Percentiles rank a stretch among this genome's conserved stretches.
Evolutionary conservation across 495 filamentous ascomycete species (phyloP).

Genomic region (Bombardia bombarda): DNA sequence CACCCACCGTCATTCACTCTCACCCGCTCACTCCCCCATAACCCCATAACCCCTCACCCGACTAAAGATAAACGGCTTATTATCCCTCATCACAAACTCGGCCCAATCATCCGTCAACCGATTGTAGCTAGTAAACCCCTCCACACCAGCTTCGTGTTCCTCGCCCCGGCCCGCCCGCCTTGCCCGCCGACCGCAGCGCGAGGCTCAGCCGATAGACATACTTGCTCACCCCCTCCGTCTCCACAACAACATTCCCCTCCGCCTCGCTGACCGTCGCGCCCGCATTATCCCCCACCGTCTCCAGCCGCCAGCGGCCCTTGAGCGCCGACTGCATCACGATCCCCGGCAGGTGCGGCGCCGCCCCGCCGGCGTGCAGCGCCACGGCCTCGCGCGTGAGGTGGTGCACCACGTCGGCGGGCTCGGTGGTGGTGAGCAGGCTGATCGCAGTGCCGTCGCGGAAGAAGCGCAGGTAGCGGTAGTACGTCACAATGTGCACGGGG

Average conservation of each 20-base stretch:
- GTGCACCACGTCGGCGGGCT: constrained; percentile 79
- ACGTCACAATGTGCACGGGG: constrained; percentile 93
- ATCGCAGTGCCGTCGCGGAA: constrained; percentile 83
- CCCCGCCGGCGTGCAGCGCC: constrained; percentile 17
- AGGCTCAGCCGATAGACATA: constrained; percentile 80
- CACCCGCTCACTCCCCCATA: constrained; percentile 20
- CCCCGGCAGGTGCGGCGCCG: constrained; percentile 23
- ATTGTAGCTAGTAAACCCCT: constrained; percentile 88
- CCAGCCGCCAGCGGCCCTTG: constrained; percentile 33
- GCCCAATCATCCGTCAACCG: constrained; percentile 82
- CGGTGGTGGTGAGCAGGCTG: constrained; percentile 65
- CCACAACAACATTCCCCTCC: constrained; percentile 70
- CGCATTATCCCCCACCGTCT: constrained; percentile 16
- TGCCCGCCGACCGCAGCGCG: constrained; percentile 51
- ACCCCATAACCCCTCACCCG: constrained; percentile 66
- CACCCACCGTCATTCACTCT: neutral
- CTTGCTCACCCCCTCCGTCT: constrained; percentile 75
- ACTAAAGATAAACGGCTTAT: constrained; percentile 81
- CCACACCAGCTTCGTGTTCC: constrained; percentile 83
- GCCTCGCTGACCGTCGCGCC: constrained; percentile 15
- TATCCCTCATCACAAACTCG: constrained; percentile 75
- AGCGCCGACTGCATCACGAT: constrained; percentile 25
- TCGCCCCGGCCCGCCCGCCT: constrained; percentile 25
- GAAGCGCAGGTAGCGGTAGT: constrained; percentile 93
- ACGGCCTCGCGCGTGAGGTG: constrained; percentile 46